A percentile compares a stretch with the other conserved stretches of the same genome.
Conservation (phyloP, 2,329 filamentous ascomycete species). For the Mycosphaerella sp. region DNA sequence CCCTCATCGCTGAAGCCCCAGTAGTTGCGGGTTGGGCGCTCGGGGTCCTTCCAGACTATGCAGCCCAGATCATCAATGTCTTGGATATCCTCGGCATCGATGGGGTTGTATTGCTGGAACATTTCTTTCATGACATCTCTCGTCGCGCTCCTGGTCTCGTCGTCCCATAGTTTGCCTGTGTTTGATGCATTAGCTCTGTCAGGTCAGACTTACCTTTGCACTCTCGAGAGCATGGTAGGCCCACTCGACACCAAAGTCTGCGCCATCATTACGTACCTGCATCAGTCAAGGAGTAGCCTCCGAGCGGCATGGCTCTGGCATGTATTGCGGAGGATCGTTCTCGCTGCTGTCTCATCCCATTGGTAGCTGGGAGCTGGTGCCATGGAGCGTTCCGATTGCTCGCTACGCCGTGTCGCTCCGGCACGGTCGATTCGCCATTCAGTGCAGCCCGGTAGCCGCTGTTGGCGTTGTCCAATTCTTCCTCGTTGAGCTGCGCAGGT, state of each 20-base stretch:
- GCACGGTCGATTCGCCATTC: background rate
- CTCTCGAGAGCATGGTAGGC: no score
- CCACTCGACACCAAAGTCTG: no score
- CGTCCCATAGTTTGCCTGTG: constrained; percentile 19
- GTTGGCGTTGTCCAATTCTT: background rate
- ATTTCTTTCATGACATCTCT: constrained; percentile 23
- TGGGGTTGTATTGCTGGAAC: constrained; percentile 26
- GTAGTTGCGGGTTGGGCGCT: constrained; percentile 29
- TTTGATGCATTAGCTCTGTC: background rate
- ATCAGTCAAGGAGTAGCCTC: constrained; percentile 24
- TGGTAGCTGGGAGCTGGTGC: constrained; percentile 31
- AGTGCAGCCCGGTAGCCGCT: background rate
- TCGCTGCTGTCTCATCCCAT: constrained; percentile 27
- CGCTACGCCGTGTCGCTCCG: constrained; percentile 21
- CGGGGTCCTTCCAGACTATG: constrained; percentile 28
- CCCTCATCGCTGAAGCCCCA: constrained; percentile 28
- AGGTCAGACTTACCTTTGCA: no score
- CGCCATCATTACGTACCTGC: constrained; percentile 15
- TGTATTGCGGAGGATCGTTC: constrained; percentile 28
- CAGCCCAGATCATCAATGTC: constrained; percentile 32
- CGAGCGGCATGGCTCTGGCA: constrained; percentile 23
- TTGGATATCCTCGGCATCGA: constrained; percentile 24
- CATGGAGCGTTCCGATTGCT: constrained; percentile 26
- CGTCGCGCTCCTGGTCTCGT: constrained; percentile 22
- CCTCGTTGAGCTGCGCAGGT: background rate